Evolutionary conservation across 2,329 filamentous ascomycete genomes (phyloP).

Genomic region (Metarhizium sp.): DNA sequence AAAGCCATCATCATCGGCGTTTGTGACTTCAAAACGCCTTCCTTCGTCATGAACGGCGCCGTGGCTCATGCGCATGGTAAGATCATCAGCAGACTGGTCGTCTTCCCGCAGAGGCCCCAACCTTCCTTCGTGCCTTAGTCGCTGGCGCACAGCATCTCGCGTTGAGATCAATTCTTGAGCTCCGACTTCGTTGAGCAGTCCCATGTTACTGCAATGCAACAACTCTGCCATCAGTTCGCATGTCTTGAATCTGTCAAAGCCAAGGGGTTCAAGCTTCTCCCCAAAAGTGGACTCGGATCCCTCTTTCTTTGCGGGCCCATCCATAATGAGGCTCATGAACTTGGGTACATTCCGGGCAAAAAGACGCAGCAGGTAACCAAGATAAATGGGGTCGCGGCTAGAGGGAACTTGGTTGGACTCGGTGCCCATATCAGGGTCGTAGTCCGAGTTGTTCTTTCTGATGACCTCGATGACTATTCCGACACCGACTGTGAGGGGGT

Average conservation of each 20-base stretch:
- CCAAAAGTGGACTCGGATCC: slow-evolving; percentile 83
- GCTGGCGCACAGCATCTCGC: slow-evolving; percentile 73
- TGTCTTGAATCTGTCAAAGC: slow-evolving; percentile 97
- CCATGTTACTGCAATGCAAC: slow-evolving; percentile 98
- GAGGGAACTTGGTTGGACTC: slow-evolving; percentile 73
- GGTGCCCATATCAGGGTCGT: slow-evolving; percentile 83
- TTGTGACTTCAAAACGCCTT: slow-evolving; percentile 67
- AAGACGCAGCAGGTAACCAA: slow-evolving; percentile 78
- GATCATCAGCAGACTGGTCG: slow-evolving; percentile 41
- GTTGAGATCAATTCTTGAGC: slow-evolving; percentile 77
- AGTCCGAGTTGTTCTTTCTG: slow-evolving; percentile 98
- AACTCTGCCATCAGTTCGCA: slow-evolving; percentile 98
- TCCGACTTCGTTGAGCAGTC: slow-evolving; percentile 80
- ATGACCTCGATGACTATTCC: slow-evolving; percentile 98
- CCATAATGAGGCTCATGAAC: slow-evolving; percentile 86
- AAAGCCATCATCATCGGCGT: slow-evolving; percentile 81
- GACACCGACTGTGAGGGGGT: slow-evolving; percentile 89
- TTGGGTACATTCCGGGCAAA: slow-evolving; percentile 89
- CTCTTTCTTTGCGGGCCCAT: slow-evolving; percentile 62
- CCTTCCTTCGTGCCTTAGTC: slow-evolving; percentile 66
- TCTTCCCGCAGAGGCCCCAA: slow-evolving; percentile 39
- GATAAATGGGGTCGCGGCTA: slow-evolving; percentile 85
- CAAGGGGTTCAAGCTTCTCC: slow-evolving; percentile 81
- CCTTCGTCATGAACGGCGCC: slow-evolving; percentile 45
- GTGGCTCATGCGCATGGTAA: slow-evolving; percentile 48